These are phyloP conservation scores for Corynascus novoguineensis DNA, from an alignment of 495 filamentous ascomycete genomes.

Conservation along the genomic window DNA sequence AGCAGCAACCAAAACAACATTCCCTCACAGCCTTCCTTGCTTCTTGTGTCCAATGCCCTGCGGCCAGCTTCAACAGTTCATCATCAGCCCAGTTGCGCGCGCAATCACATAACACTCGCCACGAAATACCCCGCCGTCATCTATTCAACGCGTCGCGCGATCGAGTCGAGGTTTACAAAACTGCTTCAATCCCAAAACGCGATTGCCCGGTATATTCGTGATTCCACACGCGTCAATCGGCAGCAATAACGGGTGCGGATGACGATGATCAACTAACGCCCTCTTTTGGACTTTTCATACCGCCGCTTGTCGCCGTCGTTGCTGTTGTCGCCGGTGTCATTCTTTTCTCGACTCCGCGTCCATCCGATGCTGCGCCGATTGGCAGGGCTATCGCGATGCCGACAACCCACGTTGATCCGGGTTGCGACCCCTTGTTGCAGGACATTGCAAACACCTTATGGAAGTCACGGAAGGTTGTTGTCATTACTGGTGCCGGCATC, in stretches of 20 bases:
- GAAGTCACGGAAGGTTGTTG: constrained; percentile 57
- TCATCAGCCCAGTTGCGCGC: neutral
- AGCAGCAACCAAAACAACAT: neutral
- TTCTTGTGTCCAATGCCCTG: neutral
- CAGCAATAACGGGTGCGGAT: neutral
- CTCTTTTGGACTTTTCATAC: too few species aligned
- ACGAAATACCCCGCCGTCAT: constrained; percentile 14
- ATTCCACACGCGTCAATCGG: neutral
- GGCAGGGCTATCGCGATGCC: constrained; percentile 40
- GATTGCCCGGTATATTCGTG: neutral
- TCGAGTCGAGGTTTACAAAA: neutral
- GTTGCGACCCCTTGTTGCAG: constrained; percentile 49
- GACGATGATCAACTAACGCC: constrained; percentile 7
- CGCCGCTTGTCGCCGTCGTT: too few species aligned
- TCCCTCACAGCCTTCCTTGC: neutral
- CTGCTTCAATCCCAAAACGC: neutral
- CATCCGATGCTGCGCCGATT: constrained; percentile 3
- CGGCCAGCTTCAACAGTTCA: neutral
- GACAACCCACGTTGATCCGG: constrained; percentile 47
- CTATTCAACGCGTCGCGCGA: constrained; percentile 13
- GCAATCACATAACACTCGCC: neutral
- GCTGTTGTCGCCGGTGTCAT: neutral
- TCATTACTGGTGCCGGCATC: constrained; percentile 66
- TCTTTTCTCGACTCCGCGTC: neutral
- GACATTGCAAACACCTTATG: constrained; percentile 55